Base-by-base conservation (phyloP, 2,329 filamentous ascomycete species). In the Metarhizium sp. region DNA sequence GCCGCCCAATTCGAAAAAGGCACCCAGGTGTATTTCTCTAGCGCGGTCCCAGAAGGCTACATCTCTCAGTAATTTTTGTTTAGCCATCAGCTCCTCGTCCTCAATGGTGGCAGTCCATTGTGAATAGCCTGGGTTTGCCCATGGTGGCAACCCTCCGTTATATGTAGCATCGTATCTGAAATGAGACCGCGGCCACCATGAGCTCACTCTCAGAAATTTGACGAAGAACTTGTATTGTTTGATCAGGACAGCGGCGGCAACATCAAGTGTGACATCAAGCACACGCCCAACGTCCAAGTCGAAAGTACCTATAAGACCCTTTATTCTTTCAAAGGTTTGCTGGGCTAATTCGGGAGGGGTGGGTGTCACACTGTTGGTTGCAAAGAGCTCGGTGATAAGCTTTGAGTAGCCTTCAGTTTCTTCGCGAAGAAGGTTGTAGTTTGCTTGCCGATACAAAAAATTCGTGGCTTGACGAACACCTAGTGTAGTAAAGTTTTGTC, bases 331-430 rank as follows among this genome's bases (percentile, higher is more conserved):
- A 64, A 96, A 96, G 0, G 91, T 91, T 64, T 91, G 86, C 62
- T 88, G 85, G 2, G 92, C 90, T 40, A 88, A 80, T 59, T 90
- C 87, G 53, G 82, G 82, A 2, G 84, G 84, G n/a, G 87, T 86
- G 25, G 85, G 84, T 54, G 87, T 84, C 58, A 81, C 84, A 62
- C 85, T 86, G 64, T 88, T 90, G 0, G 88, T 95, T 7, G 90
- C 92, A 71, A 96, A 99, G 36, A 97, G 85, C 69, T 99, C 94
- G 0, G 92, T 96, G 58, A 96, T 85, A 50, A 99, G 82, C 70
- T 99, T 99, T 0, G 94, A 92, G 67, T 96, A 99, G 45, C 95
- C 94, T 72, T 99, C 94, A 0, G 90, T 90, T 71, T 99, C 94
- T 73, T 99, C 94, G 48, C 94, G 86, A 20, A 99, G 76, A 7